Evolutionary conservation across 495 filamentous ascomycete species (phyloP).

Genomic region (Hypoxylon crocopeplum): DNA sequence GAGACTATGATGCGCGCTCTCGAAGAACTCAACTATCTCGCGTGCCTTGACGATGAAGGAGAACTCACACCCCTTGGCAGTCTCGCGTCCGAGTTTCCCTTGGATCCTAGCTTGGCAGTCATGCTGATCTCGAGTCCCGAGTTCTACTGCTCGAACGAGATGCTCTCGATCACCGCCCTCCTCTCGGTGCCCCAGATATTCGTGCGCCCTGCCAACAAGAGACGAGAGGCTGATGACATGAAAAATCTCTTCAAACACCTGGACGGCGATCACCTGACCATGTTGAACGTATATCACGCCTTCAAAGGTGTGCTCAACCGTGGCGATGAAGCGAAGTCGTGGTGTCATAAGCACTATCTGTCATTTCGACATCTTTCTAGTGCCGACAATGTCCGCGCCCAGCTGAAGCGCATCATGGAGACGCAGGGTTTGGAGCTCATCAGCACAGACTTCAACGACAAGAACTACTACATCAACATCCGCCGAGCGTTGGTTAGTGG

Average conservation of each 20-base stretch:
- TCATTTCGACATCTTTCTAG: constrained; percentile 85
- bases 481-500: constrained; percentile 90
- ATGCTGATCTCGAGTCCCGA: constrained; percentile 98
- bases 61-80: constrained; percentile 85
- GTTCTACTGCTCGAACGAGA: constrained; percentile 98
- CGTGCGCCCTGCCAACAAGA: constrained; percentile 79
- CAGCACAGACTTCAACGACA: constrained; percentile 89
- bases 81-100: constrained; percentile 92
- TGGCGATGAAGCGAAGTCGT: constrained; percentile 78
- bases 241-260: constrained; percentile 90
- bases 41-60: constrained; percentile 95
- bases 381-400: constrained; percentile 89
- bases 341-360: constrained; percentile 99
- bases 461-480: constrained; percentile 98
- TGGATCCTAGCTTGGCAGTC: constrained; percentile 93
- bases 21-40: constrained; percentile 96
- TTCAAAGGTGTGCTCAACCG: constrained; percentile 77
- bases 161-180: constrained; percentile 91
- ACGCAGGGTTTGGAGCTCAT: constrained; percentile 82
- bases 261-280: constrained; percentile 93
- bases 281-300: constrained; percentile 98
- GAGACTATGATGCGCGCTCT: constrained; percentile 99
- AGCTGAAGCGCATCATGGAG: constrained; percentile 97
- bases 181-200: constrained; percentile 96
- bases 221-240: constrained; percentile 97